These are phyloP conservation scores for Capsicum rhomboideum DNA, from an alignment of 257 asterid species.

Conservation along the genomic window DNA sequence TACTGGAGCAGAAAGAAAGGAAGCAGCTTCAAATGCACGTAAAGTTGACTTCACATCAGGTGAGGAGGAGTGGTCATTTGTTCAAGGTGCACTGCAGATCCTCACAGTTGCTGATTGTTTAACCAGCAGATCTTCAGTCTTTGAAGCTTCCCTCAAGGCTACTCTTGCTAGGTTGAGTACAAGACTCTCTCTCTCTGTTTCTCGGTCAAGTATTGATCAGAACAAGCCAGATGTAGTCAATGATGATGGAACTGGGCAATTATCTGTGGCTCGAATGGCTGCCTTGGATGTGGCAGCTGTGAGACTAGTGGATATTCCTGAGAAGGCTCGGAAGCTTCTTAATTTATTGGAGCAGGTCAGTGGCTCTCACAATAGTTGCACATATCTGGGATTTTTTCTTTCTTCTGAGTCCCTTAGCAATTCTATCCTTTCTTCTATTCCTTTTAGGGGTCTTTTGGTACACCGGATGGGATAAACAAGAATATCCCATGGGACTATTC, in stretches of 20 bases:
- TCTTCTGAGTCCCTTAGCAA: not conserved
- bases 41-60: slow-evolving; percentile 64
- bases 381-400: not conserved
- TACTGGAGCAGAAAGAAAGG: slow-evolving; percentile 64
- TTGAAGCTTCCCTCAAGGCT: slow-evolving; percentile 93
- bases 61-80: slow-evolving; percentile 98
- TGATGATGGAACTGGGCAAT: slow-evolving; percentile 54
- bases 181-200: slow-evolving; percentile 53
- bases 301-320: slow-evolving; percentile 75
- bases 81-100: slow-evolving; percentile 95
- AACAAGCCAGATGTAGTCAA: slow-evolving; percentile 44
- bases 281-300: slow-evolving; percentile 87
- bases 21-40: slow-evolving; percentile 51
- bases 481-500: no score
- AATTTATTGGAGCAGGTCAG: slow-evolving; percentile 91
- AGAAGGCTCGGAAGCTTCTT: slow-evolving; percentile 81
- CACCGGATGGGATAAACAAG: no score
- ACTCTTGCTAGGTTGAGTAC: slow-evolving; percentile 93
- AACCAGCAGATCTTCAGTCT: slow-evolving; percentile 87
- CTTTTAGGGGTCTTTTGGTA: not conserved
- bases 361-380: not conserved
- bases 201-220: slow-evolving; percentile 57
- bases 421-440: not conserved
- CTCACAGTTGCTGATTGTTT: slow-evolving; percentile 88
- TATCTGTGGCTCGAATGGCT: slow-evolving; percentile 75